Evolutionary conservation across 768 basidiomycete species (phyloP).

Genomic region (Candolleomyces eurysporus): DNA sequence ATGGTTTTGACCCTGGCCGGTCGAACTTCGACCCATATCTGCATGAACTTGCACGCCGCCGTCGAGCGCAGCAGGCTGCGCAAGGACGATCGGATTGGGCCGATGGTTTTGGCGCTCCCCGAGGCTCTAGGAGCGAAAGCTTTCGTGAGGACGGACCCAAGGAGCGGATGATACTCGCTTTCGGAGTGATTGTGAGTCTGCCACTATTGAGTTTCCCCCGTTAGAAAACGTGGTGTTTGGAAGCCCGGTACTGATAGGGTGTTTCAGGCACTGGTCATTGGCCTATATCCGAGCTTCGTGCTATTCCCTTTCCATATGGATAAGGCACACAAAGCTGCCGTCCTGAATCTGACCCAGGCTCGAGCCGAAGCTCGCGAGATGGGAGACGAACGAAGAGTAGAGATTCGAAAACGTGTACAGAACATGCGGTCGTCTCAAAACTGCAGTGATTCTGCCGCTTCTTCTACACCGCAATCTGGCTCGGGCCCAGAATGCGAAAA

Average conservation of each 20-base stretch:
- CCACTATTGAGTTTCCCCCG: not conserved
- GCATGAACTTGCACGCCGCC: constrained; percentile 51
- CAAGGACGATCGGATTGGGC: constrained; percentile 13
- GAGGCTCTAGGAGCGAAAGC: constrained; percentile 11
- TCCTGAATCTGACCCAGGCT: constrained; percentile 57
- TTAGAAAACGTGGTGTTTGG: not conserved
- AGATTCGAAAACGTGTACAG: constrained; percentile 48
- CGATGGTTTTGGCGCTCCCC: constrained; percentile 27
- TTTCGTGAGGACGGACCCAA: constrained; percentile 47
- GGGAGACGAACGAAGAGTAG: constrained; percentile 51
- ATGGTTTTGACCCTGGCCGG: constrained; percentile 17
- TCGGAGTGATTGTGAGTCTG: constrained; percentile 46
- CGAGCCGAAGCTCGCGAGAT: constrained; percentile 53
- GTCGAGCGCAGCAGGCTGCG: constrained; percentile 38
- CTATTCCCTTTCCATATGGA: constrained; percentile 34
- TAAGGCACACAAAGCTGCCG: constrained; percentile 49
- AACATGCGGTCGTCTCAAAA: constrained; percentile 22
- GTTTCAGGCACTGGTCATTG: constrained; percentile 7
- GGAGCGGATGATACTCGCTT: constrained; percentile 46
- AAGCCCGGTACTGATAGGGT: not conserved
- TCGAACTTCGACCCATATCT: constrained; percentile 41
- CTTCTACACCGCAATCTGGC: too few relatives aligned
- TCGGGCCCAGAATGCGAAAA: too few relatives aligned
- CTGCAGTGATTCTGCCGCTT: too few relatives aligned
- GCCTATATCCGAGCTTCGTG: constrained; percentile 27